Conservation (phyloP, 1,139 yeast species). For the Diutina neorugosa region DNA sequence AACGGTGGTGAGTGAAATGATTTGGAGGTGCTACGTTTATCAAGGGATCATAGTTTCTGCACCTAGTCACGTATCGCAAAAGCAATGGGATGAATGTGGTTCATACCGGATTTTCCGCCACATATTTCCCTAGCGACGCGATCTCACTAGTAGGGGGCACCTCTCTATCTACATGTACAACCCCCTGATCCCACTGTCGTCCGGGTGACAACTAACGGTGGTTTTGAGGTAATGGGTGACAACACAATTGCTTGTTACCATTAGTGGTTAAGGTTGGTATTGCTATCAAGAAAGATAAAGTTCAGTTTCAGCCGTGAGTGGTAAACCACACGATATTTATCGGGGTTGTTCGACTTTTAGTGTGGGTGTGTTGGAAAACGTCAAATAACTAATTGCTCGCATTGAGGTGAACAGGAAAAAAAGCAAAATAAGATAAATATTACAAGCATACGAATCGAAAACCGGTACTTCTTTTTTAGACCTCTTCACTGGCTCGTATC, state of each 20-base stretch:
- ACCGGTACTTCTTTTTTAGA: too few species aligned
- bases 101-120: conserved; percentile 1
- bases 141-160: background rate
- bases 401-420: too few species aligned
- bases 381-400: too few species aligned
- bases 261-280: too few species aligned
- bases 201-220: background rate
- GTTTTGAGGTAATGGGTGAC: background rate
- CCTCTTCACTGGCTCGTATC: too few species aligned
- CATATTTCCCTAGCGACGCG: background rate
- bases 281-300: too few species aligned
- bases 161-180: background rate
- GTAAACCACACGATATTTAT: background rate
- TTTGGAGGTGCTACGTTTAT: background rate
- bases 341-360: too few species aligned
- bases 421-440: too few species aligned
- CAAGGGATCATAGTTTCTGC: conserved; percentile 3
- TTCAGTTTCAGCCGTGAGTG: background rate
- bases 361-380: too few species aligned
- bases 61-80: conserved; percentile 1
- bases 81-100: background rate
- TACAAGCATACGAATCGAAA: too few species aligned
- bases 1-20: background rate
- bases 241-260: too few species aligned
- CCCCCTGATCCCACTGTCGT: background rate